Evolutionary conservation across 2,329 filamentous ascomycete species (phyloP), one percentile per base, ranked within the genome.

Genomic region (Aspergillus melleus): DNA sequence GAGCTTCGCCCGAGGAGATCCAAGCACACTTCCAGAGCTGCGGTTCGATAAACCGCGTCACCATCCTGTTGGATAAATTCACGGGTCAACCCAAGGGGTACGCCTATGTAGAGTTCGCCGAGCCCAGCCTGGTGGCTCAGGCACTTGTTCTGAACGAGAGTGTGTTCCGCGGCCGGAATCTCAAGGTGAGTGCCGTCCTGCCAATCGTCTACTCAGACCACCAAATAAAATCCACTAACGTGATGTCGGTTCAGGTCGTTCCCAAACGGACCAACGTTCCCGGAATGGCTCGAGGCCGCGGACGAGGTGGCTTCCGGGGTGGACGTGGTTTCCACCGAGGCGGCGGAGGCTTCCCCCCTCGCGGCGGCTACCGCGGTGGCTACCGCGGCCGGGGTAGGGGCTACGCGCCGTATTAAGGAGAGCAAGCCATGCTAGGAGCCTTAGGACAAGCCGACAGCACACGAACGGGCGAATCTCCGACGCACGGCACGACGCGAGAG

Each of bases 11-110:
- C 2, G 95, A 99, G 79, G 95, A 99, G 81, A 95, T 99, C 61
- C 95, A 99, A 81, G 91, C 92, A 61, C 95, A 99, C 74, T 99
- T 99, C 81, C 92, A 96, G 82, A 96, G 89, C 82, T 96, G 92
- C 71, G 95, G 95, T 61, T 92, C 90, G 67, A 99, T 99, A 83
- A 99, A 99, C 79, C 90, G 95, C 62, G 95, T 99, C 61, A 99
- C 95, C 1, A 99, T 99, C 67, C 82, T 99, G 68, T 81, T 99
- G 68, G 95, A 99, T 81, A 99, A 99, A 82, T 98, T 97, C 74
- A 96, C 93, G 11, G 95, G 95, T 65, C 93, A 98, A 82, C 95
- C 95, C n/a, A 99, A 99, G 83, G 95, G 95, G 66, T 99, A 99
- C 80, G 95, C 95, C 73, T 99, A 99, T 79, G 95, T 99, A 71